phyloP scores from a whole-genome alignment of 2,329 filamentous ascomycete genomes.

The Akanthomyces dipterigenus region DNA sequence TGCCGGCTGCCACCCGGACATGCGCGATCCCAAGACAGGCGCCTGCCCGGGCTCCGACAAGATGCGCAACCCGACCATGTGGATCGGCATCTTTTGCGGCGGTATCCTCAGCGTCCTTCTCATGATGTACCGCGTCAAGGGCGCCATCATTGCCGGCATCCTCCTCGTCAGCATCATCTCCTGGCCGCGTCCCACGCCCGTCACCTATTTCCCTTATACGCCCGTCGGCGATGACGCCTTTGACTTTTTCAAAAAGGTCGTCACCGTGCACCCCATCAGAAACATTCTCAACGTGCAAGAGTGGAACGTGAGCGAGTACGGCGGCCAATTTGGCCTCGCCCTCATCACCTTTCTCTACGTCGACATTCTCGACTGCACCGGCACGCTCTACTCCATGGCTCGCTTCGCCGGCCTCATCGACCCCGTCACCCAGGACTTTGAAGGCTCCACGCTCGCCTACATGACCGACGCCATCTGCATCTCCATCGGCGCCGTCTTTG shows the following conservation, averaged over 20 bases:
- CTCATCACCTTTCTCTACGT: slow-evolving; percentile 88
- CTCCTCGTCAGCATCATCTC: slow-evolving; percentile 80
- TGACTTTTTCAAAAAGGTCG: slow-evolving; percentile 83
- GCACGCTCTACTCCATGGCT: slow-evolving; percentile 85
- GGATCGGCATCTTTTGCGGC: slow-evolving; percentile 83
- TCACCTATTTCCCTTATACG: slow-evolving; percentile 77
- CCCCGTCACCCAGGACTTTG: slow-evolving; percentile 77
- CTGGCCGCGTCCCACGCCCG: slow-evolving; percentile 69
- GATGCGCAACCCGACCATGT: slow-evolving; percentile 79
- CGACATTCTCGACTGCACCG: slow-evolving; percentile 81
- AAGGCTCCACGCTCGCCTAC: slow-evolving; percentile 77
- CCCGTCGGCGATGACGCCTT: slow-evolving; percentile 62
- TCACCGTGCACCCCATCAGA: slow-evolving; percentile 72
- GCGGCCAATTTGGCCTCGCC: slow-evolving; percentile 72
- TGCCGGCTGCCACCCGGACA: slow-evolving; percentile 57
- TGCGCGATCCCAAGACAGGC: slow-evolving; percentile 35
- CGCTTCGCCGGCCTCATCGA: slow-evolving; percentile 72
- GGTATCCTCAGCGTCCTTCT: slow-evolving; percentile 73
- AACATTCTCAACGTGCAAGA: slow-evolving; percentile 64
- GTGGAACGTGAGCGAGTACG: slow-evolving; percentile 63
- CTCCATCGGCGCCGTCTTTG: slow-evolving; percentile 72
- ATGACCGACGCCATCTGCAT: slow-evolving; percentile 74
- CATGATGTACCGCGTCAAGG: slow-evolving; percentile 82
- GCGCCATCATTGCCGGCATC: slow-evolving; percentile 78
- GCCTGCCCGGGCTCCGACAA: slow-evolving; percentile 57